A percentile compares a stretch with the other conserved stretches of the same genome.
These are phyloP conservation scores for Termitomyces sp. DNA, from an alignment of 768 basidiomycete species.

Conservation along the genomic window DNA sequence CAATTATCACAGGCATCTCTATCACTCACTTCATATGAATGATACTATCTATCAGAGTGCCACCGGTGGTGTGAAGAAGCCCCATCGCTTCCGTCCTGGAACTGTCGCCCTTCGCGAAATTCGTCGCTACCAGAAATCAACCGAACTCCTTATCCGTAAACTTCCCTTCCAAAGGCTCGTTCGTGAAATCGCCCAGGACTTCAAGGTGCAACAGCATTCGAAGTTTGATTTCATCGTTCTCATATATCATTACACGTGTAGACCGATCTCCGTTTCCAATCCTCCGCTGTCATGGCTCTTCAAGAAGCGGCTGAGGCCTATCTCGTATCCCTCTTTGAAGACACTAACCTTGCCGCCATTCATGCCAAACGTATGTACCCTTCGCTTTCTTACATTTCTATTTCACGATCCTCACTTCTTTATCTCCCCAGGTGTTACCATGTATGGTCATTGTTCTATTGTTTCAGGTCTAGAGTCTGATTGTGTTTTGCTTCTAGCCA, in stretches of 20 bases:
- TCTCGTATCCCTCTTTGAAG: conserved; percentile 22
- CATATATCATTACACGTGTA: conserved; percentile 1
- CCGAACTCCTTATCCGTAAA: conserved; percentile 82
- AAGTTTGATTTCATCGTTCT: neutral
- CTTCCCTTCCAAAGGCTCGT: conserved; percentile 85
- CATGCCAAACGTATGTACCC: conserved; percentile 21
- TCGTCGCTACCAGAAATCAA: conserved; percentile 80
- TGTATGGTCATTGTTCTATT: conserved; percentile 13
- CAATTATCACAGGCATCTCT: neutral
- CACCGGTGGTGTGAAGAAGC: conserved; percentile 21
- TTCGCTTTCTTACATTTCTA: neutral
- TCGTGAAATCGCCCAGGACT: conserved; percentile 70
- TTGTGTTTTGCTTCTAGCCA: conserved; percentile 13
- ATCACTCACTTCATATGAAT: neutral
- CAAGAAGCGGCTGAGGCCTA: conserved; percentile 24
- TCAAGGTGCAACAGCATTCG: conserved; percentile 44
- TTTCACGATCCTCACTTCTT: neutral
- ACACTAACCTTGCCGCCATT: conserved; percentile 23
- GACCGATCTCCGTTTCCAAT: conserved; percentile 25
- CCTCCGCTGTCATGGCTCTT: conserved; percentile 22
- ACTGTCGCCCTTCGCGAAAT: conserved; percentile 87
- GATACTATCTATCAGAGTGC: conserved; percentile 9
- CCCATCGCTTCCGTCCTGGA: conserved; percentile 72
- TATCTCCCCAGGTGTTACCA: conserved; percentile 19
- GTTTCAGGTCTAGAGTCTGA: conserved; percentile 1